Evolutionary conservation across 352 stramenopile genomes (phyloP).

Genomic region (Porosira glacialis): DNA sequence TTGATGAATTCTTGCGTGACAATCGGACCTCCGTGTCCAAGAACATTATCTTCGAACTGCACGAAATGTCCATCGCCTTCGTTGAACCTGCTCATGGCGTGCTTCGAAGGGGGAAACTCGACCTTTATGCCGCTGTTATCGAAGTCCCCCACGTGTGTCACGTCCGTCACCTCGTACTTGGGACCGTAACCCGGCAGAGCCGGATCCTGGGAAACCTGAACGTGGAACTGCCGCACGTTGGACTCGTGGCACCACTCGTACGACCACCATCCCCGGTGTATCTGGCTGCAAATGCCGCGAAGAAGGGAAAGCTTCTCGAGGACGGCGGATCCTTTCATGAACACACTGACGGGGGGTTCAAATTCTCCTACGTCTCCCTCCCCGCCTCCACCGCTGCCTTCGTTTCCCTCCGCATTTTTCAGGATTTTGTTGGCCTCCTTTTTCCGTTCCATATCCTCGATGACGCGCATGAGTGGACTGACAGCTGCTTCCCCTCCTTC

Average conservation of each 20-base stretch:
- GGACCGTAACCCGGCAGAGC: not conserved
- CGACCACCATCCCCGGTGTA: conserved; percentile 76
- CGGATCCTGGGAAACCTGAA: conserved; percentile 15
- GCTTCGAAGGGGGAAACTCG: too few species aligned
- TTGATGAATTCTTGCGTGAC: conserved; percentile 37
- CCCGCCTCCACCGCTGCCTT: too few species aligned
- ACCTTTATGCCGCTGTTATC: too few species aligned
- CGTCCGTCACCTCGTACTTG: conserved; percentile 39
- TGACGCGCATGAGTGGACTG: too few species aligned
- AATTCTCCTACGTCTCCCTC: too few species aligned
- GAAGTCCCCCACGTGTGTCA: conserved; percentile 34
- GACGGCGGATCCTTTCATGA: conserved; percentile 14
- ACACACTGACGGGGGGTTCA: conserved; percentile 4
- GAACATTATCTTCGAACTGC: too few species aligned
- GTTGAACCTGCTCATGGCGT: too few species aligned
- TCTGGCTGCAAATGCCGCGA: conserved; percentile 61
- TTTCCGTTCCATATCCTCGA: too few species aligned
- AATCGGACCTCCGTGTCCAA: conserved; percentile 11
- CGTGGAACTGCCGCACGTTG: conserved; percentile 58
- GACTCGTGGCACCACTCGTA: conserved; percentile 80
- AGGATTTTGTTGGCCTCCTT: too few species aligned
- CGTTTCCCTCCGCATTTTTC: too few species aligned
- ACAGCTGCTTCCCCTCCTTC: too few species aligned
- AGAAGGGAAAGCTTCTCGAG: conserved; percentile 50
- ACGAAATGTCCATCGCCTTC: too few species aligned